phyloP scores from a whole-genome alignment of 2,329 filamentous ascomycete genomes.

The Trichoderma lentiforme region DNA sequence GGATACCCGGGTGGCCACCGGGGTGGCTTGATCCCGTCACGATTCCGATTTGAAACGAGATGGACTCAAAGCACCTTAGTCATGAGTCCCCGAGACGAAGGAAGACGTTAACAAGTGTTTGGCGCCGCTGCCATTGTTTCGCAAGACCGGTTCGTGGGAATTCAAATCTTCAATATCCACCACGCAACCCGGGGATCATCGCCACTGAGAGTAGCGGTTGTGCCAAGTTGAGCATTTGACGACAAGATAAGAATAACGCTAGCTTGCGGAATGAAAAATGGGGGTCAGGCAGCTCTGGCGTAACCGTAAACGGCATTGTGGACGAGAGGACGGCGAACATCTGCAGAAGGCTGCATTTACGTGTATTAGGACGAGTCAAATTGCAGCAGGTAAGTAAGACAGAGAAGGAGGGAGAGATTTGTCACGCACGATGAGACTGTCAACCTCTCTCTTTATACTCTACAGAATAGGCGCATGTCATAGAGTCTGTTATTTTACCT shows the following conservation, averaged over 20 bases:
- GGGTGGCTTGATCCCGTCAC: neutral
- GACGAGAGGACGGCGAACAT: neutral
- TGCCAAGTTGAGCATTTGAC: neutral
- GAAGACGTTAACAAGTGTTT: neutral
- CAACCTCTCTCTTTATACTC: neutral
- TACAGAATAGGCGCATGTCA: neutral
- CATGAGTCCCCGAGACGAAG: neutral
- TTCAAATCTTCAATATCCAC: neutral
- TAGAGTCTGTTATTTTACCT: neutral
- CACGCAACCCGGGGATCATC: neutral
- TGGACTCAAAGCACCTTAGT: neutral
- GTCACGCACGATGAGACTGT: neutral
- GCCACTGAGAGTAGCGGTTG: neutral
- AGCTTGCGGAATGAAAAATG: neutral
- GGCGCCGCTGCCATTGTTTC: neutral
- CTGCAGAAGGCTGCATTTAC: neutral
- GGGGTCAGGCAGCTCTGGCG: neutral
- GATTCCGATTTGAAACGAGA: neutral
- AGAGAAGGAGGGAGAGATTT: neutral
- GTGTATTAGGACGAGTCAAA: neutral
- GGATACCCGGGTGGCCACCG: slow-evolving; percentile 2
- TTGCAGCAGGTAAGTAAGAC: neutral
- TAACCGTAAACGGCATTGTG: neutral
- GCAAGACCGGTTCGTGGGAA: neutral
- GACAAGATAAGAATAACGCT: neutral